Evolutionary conservation across 768 basidiomycete genomes (phyloP).

Genomic region (Suillus plorans): DNA sequence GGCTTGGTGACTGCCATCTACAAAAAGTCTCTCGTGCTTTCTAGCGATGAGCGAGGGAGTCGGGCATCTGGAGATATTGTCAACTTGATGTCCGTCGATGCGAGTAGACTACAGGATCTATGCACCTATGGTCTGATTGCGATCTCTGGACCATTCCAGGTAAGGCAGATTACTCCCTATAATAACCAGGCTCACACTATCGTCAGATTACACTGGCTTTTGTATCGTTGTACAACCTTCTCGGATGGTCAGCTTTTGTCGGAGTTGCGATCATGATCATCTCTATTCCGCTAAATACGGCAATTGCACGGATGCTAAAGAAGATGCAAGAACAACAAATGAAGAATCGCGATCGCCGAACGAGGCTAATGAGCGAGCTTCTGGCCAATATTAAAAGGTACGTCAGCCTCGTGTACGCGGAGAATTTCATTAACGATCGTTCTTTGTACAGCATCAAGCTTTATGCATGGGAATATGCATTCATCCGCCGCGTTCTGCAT

Average conservation of each 20-base stretch:
- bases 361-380: slow-evolving; percentile 90
- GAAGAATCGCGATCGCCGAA: slow-evolving; percentile 87
- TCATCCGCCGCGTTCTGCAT: slow-evolving; percentile 73
- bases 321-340: slow-evolving; percentile 85
- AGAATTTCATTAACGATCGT: neutral
- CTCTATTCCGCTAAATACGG: slow-evolving; percentile 72
- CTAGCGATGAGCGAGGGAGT: slow-evolving; percentile 72
- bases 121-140: slow-evolving; percentile 83
- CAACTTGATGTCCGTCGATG: slow-evolving; percentile 90
- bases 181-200: neutral
- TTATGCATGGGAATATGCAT: slow-evolving; percentile 94
- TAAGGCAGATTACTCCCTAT: slow-evolving; percentile 25
- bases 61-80: slow-evolving; percentile 91
- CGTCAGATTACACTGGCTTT: slow-evolving; percentile 82
- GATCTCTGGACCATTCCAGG: slow-evolving; percentile 85
- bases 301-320: slow-evolving; percentile 69
- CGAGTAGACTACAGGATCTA: slow-evolving; percentile 75
- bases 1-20: slow-evolving; percentile 87
- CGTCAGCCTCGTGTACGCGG: neutral
- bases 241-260: slow-evolving; percentile 90
- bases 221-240: slow-evolving; percentile 81
- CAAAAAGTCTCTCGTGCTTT: slow-evolving; percentile 80
- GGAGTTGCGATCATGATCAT: slow-evolving; percentile 89
- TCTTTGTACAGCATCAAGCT: slow-evolving; percentile 67
- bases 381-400: slow-evolving; percentile 87